A percentile compares a stretch with the other conserved stretches of the same genome.
phyloP scores from a whole-genome alignment of 108 stramenopile species.

The Pseudonitzschia multiseries region DNA sequence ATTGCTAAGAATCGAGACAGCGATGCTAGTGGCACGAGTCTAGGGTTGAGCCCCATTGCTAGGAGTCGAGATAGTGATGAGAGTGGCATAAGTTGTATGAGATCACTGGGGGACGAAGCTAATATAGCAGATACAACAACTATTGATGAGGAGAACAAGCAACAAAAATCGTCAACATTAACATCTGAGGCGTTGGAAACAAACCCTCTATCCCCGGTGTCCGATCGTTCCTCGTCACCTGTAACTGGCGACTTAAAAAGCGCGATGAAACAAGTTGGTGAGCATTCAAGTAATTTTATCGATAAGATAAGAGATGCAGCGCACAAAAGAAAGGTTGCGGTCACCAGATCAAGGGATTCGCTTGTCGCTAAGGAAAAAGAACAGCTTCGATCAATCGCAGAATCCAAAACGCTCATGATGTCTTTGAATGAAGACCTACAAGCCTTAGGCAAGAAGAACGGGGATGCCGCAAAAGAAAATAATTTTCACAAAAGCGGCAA shows the following conservation, averaged over 20 bases:
- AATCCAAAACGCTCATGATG: slow-evolving; percentile 14
- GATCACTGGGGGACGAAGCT: neutral
- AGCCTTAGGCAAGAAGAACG: neutral
- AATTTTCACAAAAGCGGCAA: neutral
- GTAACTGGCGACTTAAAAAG: slow-evolving; percentile 16
- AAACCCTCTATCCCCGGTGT: neutral
- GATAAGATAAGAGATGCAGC: slow-evolving; percentile 53
- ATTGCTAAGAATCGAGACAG: slow-evolving; percentile 26
- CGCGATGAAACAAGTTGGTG: slow-evolving; percentile 34
- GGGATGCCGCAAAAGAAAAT: neutral
- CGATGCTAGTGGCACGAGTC: slow-evolving; percentile 5
- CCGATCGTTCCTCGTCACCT: neutral
- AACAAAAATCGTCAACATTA: neutral
- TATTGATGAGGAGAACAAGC: neutral
- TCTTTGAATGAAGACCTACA: neutral
- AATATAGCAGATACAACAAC: neutral
- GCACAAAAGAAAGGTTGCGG: slow-evolving; percentile 35
- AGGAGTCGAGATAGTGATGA: slow-evolving; percentile 20
- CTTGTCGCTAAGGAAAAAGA: slow-evolving; percentile 49
- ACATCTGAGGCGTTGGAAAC: neutral
- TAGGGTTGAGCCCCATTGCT: slow-evolving; percentile 33
- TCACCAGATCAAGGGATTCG: slow-evolving; percentile 51
- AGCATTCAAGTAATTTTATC: slow-evolving; percentile 47
- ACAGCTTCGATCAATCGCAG: slow-evolving; percentile 33
- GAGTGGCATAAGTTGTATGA: neutral